phyloP scores from a whole-genome alignment of 257 asterid species.

The Fraxinus quadrangulata region DNA sequence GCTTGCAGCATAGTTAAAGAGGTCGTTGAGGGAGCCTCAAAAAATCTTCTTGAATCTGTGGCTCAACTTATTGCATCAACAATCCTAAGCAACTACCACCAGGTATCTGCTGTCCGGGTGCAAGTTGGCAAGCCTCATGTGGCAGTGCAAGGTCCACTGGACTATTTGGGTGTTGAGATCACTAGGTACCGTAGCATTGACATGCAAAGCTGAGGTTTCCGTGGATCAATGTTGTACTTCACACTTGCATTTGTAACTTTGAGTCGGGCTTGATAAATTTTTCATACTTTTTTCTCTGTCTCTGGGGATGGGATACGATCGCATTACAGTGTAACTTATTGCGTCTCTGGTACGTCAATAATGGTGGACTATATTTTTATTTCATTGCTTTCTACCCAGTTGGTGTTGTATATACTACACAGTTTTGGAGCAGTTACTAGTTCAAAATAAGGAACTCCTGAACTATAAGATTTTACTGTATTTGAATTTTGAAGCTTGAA shows the following conservation, averaged over 20 bases:
- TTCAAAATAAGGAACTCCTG: background rate
- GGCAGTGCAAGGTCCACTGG: constrained; percentile 73
- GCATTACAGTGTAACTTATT: background rate
- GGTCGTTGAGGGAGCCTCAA: constrained; percentile 69
- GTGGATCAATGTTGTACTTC: background rate
- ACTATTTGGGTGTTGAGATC: constrained; percentile 89
- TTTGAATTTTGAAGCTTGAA: background rate
- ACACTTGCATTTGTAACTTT: background rate
- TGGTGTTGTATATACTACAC: background rate
- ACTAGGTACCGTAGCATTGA: constrained; percentile 39
- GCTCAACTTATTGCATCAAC: constrained; percentile 67
- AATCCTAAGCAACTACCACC: constrained; percentile 50
- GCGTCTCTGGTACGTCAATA: background rate
- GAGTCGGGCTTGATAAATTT: no score
- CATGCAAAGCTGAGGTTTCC: constrained; percentile 19
- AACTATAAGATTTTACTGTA: background rate
- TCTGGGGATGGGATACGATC: background rate
- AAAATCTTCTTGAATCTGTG: constrained; percentile 77
- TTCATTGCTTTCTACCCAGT: background rate
- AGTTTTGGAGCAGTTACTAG: background rate
- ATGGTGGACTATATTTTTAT: background rate
- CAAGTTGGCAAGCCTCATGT: constrained; percentile 92
- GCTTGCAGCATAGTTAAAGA: constrained; percentile 77
- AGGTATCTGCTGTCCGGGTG: constrained; percentile 66
- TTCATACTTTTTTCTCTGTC: background rate